phyloP scores from a whole-genome alignment of 140 eudicot species.

The Senecio squalidus region DNA sequence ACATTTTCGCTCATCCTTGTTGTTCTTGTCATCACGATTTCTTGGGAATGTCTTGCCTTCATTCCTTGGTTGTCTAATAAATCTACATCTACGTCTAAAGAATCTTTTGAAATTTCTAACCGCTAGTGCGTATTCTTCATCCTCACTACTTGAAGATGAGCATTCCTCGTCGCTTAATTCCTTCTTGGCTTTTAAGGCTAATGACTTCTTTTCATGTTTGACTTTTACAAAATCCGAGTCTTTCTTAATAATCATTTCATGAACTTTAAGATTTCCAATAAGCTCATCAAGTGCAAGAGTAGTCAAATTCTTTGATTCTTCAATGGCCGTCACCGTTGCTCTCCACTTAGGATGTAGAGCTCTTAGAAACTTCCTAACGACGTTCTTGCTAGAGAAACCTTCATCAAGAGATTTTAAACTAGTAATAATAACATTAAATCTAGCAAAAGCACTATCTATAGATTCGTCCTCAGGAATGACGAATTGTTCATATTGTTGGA shows the following conservation, averaged over 20 bases:
- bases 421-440: neutral
- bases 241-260: too few species aligned
- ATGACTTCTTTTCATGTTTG: neutral
- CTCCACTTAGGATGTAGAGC: neutral
- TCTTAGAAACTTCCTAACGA: neutral
- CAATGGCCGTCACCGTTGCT: neutral
- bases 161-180: neutral
- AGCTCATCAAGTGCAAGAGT: neutral
- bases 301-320: neutral
- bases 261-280: neutral
- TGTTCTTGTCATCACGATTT: neutral
- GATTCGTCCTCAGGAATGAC: too few species aligned
- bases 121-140: neutral
- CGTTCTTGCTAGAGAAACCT: neutral
- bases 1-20: neutral
- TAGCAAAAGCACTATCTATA: too few species aligned
- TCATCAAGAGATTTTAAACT: neutral
- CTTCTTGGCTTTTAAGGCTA: neutral
- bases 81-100: neutral
- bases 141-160: neutral
- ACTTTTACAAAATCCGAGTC: neutral
- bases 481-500: neutral
- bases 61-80: neutral
- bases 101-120: too few species aligned
- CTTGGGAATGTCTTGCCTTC: neutral